Conservation (phyloP, 306 rosid genomes). For the Vigna angularis region DNA sequence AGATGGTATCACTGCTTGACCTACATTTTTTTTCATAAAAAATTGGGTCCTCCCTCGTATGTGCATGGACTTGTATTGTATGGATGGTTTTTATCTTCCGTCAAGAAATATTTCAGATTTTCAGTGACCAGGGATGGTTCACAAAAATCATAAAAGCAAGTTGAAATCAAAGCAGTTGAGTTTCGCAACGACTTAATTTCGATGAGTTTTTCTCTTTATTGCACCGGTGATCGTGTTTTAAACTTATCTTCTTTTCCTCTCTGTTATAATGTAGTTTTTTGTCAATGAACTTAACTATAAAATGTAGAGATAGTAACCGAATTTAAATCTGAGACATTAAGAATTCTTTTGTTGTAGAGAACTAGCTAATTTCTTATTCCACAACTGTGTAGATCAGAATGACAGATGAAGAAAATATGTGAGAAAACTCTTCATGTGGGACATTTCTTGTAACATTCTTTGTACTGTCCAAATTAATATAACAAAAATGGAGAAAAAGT, state of each 20-base stretch:
- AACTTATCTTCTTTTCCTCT: too few relatives aligned
- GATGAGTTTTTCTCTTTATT: too few relatives aligned
- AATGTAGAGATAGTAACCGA: too few relatives aligned
- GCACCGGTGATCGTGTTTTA: too few relatives aligned
- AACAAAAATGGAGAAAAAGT: neutral
- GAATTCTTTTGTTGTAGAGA: too few relatives aligned
- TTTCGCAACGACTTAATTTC: neutral
- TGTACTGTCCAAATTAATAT: neutral
- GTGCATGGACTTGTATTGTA: too few relatives aligned
- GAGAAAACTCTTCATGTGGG: neutral
- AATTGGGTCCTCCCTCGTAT: neutral
- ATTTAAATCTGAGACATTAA: too few relatives aligned
- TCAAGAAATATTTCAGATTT: neutral
- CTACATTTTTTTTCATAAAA: neutral
- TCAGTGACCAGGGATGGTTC: neutral
- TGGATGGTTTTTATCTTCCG: too few relatives aligned
- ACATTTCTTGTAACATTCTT: neutral
- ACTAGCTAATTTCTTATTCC: too few relatives aligned
- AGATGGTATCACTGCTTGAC: neutral
- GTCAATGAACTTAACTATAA: too few relatives aligned
- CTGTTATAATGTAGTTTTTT: too few relatives aligned
- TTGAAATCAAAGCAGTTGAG: neutral
- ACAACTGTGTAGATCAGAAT: too few relatives aligned
- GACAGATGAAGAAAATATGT: neutral
- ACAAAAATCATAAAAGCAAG: neutral